Evolutionary conservation across 352 stramenopile genomes (phyloP).

Genomic region (Phytophthora ramorum): DNA sequence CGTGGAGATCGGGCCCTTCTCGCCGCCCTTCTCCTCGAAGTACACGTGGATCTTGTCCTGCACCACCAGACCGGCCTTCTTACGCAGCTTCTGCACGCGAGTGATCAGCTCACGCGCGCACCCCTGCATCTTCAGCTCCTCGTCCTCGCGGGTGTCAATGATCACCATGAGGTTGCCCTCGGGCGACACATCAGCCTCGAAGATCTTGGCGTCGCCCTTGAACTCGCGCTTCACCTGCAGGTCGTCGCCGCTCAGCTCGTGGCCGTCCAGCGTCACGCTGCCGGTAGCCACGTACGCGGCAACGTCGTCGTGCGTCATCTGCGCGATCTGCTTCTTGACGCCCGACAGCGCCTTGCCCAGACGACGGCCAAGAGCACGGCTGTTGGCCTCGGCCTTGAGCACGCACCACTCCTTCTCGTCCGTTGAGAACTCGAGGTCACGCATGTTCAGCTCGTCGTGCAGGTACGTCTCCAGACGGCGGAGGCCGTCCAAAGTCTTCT

Average conservation of each 20-base stretch:
- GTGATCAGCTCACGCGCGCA: slow-evolving; percentile 97
- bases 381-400: slow-evolving; percentile 95
- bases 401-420: slow-evolving; percentile 94
- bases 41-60: slow-evolving; percentile 97
- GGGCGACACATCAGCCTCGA: slow-evolving; percentile 88
- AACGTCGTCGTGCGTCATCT: slow-evolving; percentile 77
- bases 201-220: slow-evolving; percentile 92
- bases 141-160: slow-evolving; percentile 96
- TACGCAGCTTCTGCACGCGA: slow-evolving; percentile 98
- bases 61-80: slow-evolving; percentile 95
- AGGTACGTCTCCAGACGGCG: slow-evolving; percentile 94
- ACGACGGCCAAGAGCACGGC: slow-evolving; percentile 94
- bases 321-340: slow-evolving; percentile 87
- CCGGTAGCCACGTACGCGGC: slow-evolving; percentile 75
- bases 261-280: slow-evolving; percentile 81
- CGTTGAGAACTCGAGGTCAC: slow-evolving; percentile 89
- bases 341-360: slow-evolving; percentile 97
- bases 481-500: slow-evolving; percentile 76
- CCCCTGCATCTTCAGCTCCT: slow-evolving; percentile 94
- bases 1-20: slow-evolving; percentile 57
- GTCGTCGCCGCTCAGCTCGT: slow-evolving; percentile 90
- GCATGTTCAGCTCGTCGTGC: slow-evolving; percentile 98
- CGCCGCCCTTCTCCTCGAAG: slow-evolving; percentile 82
- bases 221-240: slow-evolving; percentile 96
- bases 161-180: slow-evolving; percentile 95